phyloP scores from a whole-genome alignment of 148 eudicot genomes.

The Chenopodium berlandieri region DNA sequence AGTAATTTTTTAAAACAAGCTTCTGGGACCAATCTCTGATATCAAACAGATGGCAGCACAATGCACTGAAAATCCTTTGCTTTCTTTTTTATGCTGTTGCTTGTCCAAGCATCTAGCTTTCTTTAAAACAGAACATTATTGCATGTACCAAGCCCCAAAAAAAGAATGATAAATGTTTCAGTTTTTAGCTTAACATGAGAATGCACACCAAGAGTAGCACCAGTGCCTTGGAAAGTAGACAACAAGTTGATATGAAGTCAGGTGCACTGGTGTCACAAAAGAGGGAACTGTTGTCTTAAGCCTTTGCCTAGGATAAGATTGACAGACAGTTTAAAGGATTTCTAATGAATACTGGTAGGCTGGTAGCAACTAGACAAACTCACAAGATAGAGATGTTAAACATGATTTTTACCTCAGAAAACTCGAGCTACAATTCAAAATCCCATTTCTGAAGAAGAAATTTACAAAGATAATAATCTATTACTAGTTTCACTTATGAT shows the following conservation, averaged over 20 bases:
- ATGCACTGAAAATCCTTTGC: not conserved
- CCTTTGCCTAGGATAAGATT: not conserved
- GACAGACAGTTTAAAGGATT: not conserved
- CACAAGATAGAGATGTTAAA: not conserved
- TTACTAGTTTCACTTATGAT: not conserved
- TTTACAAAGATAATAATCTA: not conserved
- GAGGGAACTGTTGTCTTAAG: not conserved
- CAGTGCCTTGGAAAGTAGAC: not conserved
- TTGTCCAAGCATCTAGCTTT: not conserved
- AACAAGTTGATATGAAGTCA: not conserved
- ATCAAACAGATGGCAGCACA: not conserved
- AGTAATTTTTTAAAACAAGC: not conserved
- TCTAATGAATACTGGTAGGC: not conserved
- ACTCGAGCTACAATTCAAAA: not conserved
- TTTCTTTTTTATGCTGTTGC: not conserved
- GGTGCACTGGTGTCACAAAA: not conserved
- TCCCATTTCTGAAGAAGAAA: not conserved
- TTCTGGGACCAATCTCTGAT: not conserved
- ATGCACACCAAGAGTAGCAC: not conserved
- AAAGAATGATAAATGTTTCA: not conserved
- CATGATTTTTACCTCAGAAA: not conserved
- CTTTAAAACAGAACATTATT: not conserved
- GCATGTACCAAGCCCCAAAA: not conserved
- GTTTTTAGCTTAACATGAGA: no score
- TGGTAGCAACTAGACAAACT: not conserved